Percentiles rank a stretch among this genome's conserved stretches.
phyloP scores from a whole-genome alignment of 2,329 filamentous ascomycete genomes.

The Alternaria conjuncta region DNA sequence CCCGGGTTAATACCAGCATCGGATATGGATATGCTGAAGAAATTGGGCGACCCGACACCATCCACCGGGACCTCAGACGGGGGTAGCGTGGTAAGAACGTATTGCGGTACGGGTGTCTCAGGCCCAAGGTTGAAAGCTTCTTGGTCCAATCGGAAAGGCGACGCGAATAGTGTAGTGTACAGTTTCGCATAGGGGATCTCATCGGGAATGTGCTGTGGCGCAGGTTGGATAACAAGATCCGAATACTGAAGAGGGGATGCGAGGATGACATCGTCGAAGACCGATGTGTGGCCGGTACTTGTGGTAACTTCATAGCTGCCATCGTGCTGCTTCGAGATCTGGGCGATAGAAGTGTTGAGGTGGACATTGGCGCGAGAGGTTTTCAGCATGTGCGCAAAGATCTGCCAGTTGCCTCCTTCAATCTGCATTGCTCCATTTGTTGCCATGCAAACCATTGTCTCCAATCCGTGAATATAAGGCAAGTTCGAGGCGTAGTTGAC shows the following conservation, averaged over 20 bases:
- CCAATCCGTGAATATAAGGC: conserved; percentile 82
- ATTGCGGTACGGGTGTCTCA: conserved; percentile 68
- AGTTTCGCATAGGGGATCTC: conserved; percentile 83
- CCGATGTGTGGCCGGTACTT: conserved; percentile 14
- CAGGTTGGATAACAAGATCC: conserved; percentile 62
- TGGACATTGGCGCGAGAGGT: conserved; percentile 65
- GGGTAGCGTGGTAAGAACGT: conserved; percentile 82
- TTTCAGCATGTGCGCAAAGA: conserved; percentile 83
- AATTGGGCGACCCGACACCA: conserved; percentile 70
- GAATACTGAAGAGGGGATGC: conserved; percentile 85
- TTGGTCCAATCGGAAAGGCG: conserved; percentile 73
- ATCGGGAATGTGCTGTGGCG: conserved; percentile 65
- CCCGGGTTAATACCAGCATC: conserved; percentile 66
- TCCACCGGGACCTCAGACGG: conserved; percentile 59
- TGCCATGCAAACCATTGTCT: conserved; percentile 91
- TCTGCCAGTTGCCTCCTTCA: conserved; percentile 88
- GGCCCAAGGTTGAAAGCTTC: conserved; percentile 72
- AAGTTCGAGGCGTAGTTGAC: conserved; percentile 96
- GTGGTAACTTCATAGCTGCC: conserved; percentile 54
- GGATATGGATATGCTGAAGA: conserved; percentile 85
- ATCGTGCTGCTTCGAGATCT: conserved; percentile 55
- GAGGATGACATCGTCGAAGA: conserved; percentile 81
- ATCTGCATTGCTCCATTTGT: conserved; percentile 82
- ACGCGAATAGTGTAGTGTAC: conserved; percentile 88
- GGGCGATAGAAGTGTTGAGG: conserved; percentile 71